Evolutionary conservation across 768 basidiomycete species (phyloP), one percentile per base, ranked within the genome.

Genomic region (Boletus subparvulus): DNA sequence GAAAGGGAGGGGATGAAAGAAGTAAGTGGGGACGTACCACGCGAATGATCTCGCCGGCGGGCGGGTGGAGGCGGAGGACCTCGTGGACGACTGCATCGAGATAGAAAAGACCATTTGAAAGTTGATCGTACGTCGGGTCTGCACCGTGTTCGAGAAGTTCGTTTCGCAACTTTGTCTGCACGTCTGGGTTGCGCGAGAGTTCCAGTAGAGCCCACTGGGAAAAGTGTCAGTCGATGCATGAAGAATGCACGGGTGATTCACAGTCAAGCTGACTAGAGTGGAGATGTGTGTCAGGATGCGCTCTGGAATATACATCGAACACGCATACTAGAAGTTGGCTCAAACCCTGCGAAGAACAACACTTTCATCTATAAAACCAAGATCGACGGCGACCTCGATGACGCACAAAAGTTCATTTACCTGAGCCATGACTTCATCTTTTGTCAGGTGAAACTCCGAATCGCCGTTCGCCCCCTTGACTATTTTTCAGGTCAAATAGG

Each of bases 61-160:
- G 72, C 6, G 78, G 73, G 50, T 80, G 78, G 3, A 80, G 39
- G 5, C 80, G 71, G 17, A 82, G 70, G 1, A 65, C 67, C 59
- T 82, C 32, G 4, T 32, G 32, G 10, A 32, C 32, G 32, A 32
- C 32, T 10, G 32, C 32, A 2, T 32, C 32, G 8, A 86, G 79
- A 64, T 80, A 84, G 1, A 82, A 83, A 12, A 87, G 67, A 12
- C 53, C 70, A 3, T 77, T 74, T 3, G 71, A 75, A 1, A 85
- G 72, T 55, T 84, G 77, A 28, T 85, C 83, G 68, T 78, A 83
- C 3, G 77, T 78, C 16, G 83, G 83, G 61, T 85, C 84, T 13
- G 60, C 43, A 8, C 61, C 65, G 46, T 78, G 77, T n/a, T 72
- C 66, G 5, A 72, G 56, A 11, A 86, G 73, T 43, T 86, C 83